These are phyloP conservation scores for Stagonosporopsis cucurbitacearum DNA, from an alignment of 2,329 filamentous ascomycete genomes.

Conservation along the genomic window DNA sequence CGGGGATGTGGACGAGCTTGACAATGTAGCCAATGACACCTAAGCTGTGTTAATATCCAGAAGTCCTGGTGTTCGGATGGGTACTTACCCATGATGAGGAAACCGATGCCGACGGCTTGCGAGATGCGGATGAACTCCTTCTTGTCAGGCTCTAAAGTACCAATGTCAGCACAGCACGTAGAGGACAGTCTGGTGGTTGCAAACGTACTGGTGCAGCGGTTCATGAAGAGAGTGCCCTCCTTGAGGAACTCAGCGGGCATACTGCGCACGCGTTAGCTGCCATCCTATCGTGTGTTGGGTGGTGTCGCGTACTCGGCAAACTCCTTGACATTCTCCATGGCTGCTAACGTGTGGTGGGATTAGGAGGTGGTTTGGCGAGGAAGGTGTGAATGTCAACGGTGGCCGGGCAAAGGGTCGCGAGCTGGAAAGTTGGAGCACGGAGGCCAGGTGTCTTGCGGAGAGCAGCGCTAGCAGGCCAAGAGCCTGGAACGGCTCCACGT, in stretches of 20 bases:
- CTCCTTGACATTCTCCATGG: constrained; percentile 74
- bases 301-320: constrained; percentile 62
- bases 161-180: constrained; percentile 32
- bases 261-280: constrained; percentile 36
- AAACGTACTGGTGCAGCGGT: constrained; percentile 54
- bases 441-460: constrained; percentile 38
- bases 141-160: constrained; percentile 52
- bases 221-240: constrained; percentile 58
- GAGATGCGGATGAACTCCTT: constrained; percentile 54
- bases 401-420: constrained; percentile 23
- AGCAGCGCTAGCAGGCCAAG: constrained; percentile 19
- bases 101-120: constrained; percentile 60
- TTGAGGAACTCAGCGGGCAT: constrained; percentile 52
- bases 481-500: neutral
- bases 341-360: constrained; percentile 37
- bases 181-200: neutral
- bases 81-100: constrained; percentile 56
- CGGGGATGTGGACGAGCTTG: constrained; percentile 61
- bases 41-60: neutral
- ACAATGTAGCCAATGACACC: constrained; percentile 60
- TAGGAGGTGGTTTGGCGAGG: neutral
- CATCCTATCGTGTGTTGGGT: neutral
- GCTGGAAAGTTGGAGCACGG: constrained; percentile 27
- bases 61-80: neutral
- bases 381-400: constrained; percentile 16